These are phyloP conservation scores for Fusarium sp. DNA, from an alignment of 2,329 filamentous ascomycete species.

Conservation along the genomic window DNA sequence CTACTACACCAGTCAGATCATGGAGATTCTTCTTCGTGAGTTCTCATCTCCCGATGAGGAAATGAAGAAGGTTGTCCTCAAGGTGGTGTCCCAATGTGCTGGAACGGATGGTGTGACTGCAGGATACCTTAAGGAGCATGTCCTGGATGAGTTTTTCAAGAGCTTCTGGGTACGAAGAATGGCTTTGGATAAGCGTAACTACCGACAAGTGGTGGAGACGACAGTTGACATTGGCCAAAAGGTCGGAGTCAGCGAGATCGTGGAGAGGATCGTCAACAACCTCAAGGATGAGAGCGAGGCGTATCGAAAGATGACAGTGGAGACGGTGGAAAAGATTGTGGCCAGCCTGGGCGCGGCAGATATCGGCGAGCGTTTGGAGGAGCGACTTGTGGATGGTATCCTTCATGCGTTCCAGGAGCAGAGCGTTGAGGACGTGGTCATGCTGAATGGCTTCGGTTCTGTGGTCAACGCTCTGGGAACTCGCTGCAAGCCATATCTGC, in stretches of 20 bases:
- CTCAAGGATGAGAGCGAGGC: constrained; percentile 98
- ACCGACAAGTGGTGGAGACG: constrained; percentile 96
- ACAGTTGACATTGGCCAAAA: constrained; percentile 98
- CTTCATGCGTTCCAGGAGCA: constrained; percentile 98
- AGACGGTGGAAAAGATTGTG: constrained; percentile 97
- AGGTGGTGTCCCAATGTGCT: constrained; percentile 96
- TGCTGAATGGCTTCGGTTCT: constrained; percentile 97
- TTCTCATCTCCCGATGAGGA: constrained; percentile 98
- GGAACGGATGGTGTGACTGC: constrained; percentile 95
- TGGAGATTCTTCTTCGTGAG: constrained; percentile 96
- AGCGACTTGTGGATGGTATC: constrained; percentile 94
- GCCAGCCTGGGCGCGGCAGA: constrained; percentile 93
- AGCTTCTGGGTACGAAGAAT: constrained; percentile 98
- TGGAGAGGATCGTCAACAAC: constrained; percentile 93
- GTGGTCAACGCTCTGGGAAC: constrained; percentile 95
- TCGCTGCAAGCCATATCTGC: constrained; percentile 94
- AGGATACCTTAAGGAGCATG: constrained; percentile 93
- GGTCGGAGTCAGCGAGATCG: constrained; percentile 95
- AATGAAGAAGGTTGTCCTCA: constrained; percentile 99
- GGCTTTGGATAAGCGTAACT: constrained; percentile 97
- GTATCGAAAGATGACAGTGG: constrained; percentile 99
- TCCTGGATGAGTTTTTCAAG: constrained; percentile 97
- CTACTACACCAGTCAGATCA: constrained; percentile 98
- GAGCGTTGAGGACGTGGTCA: constrained; percentile 93
- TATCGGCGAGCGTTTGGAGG: constrained; percentile 91